These are phyloP conservation scores for Cocos nucifera DNA, from an alignment of 176 grass and related monocot genomes.

Conservation along the genomic window DNA sequence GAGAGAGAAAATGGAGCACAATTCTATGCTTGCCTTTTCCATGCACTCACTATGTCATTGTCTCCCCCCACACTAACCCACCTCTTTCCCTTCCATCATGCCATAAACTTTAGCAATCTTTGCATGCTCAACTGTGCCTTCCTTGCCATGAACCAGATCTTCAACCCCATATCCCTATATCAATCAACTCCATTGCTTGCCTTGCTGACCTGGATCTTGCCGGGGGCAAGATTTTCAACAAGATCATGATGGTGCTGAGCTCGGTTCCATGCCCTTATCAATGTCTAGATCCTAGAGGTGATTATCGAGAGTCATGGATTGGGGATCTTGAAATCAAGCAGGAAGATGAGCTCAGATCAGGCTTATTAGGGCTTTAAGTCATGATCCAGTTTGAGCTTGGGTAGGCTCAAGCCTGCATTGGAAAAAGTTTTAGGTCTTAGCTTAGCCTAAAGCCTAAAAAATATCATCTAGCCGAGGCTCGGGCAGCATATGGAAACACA, in stretches of 20 bases:
- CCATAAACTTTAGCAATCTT: conserved; percentile 49
- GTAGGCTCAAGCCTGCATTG: too few relatives aligned
- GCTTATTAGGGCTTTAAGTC: too few relatives aligned
- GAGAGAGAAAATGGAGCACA: too few relatives aligned
- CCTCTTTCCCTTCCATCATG: conserved; percentile 33
- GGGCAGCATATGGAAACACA: too few relatives aligned
- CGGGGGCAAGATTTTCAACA: conserved; percentile 49
- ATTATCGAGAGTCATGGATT: conserved; percentile 50
- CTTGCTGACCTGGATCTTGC: conserved; percentile 82
- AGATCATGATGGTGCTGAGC: conserved; percentile 24
- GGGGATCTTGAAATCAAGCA: conserved; percentile 74
- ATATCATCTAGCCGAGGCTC: too few relatives aligned
- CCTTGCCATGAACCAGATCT: conserved; percentile 50
- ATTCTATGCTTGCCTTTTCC: conserved; percentile 19
- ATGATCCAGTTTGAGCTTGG: too few relatives aligned
- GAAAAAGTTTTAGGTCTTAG: too few relatives aligned
- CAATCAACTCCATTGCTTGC: conserved; percentile 30
- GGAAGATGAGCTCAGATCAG: conserved; percentile 15
- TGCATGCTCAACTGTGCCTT: conserved; percentile 73
- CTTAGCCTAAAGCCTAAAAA: too few relatives aligned
- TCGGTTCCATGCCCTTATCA: neutral
- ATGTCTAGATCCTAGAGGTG: conserved; percentile 35
- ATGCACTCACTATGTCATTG: conserved; percentile 39
- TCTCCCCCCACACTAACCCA: conserved; percentile 29
- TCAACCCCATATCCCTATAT: conserved; percentile 43